Evolutionary conservation across 116 monocot species (phyloP).

Genomic region (Iris pallida): DNA sequence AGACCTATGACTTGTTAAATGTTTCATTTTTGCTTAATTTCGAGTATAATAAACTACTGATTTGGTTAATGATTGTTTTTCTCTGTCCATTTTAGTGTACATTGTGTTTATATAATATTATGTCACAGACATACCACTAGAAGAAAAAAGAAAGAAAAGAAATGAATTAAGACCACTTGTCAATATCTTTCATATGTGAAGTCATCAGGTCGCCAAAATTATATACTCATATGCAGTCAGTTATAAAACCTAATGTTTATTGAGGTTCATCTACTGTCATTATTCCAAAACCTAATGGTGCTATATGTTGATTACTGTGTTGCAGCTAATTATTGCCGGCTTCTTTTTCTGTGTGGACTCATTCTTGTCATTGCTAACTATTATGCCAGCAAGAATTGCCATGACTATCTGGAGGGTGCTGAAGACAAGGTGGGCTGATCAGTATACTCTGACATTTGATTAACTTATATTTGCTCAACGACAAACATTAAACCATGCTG

Average conservation of each 20-base stretch:
- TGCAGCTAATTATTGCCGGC: constrained; percentile 91
- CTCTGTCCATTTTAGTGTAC: not conserved
- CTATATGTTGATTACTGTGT: constrained; percentile 26
- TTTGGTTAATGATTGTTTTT: not conserved
- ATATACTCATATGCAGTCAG: not conserved
- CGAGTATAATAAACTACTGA: not conserved
- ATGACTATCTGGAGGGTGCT: constrained; percentile 66
- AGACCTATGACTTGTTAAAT: not conserved
- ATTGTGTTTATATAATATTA: not conserved
- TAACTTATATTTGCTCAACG: not conserved
- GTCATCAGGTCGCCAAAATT: not conserved
- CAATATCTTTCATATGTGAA: not conserved
- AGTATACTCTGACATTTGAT: not conserved
- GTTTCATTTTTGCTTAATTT: not conserved
- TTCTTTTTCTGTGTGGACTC: constrained; percentile 97
- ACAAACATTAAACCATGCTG: no score
- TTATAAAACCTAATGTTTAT: not conserved
- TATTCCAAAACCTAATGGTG: no score
- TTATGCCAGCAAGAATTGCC: constrained; percentile 83
- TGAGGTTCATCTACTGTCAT: not conserved
- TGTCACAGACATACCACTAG: not conserved
- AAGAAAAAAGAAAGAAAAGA: not conserved
- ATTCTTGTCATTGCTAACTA: constrained; percentile 79
- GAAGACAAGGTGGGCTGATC: constrained; percentile 48
- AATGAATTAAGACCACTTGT: not conserved